Percentiles rank a stretch among this genome's conserved stretches.
Evolutionary conservation across 345 rosid species (phyloP).

Genomic region (Acer negundo): DNA sequence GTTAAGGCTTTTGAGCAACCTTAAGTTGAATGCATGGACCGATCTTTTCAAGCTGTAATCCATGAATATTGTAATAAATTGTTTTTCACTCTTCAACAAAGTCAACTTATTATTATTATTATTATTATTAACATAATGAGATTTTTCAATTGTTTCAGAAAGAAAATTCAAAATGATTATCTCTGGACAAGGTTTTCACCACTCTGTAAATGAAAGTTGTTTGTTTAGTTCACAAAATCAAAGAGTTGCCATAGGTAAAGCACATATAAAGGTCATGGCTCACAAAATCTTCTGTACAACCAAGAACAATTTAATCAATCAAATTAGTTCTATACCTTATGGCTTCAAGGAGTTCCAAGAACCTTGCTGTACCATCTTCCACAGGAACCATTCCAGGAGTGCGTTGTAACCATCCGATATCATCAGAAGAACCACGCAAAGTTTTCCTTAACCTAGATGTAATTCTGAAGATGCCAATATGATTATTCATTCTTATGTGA

Average conservation of each 20-base stretch:
- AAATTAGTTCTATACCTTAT: slow-evolving; percentile 38
- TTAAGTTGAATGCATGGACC: background rate
- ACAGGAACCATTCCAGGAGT: slow-evolving; percentile 64
- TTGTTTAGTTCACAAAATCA: background rate
- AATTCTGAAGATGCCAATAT: slow-evolving; percentile 41
- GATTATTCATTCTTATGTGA: background rate
- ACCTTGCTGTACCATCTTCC: slow-evolving; percentile 58
- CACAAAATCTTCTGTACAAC: background rate
- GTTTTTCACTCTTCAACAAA: background rate
- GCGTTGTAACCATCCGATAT: slow-evolving; percentile 71
- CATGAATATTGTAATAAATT: background rate
- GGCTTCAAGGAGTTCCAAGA: slow-evolving; percentile 55
- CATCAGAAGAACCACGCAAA: slow-evolving; percentile 62
- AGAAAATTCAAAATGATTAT: too few species aligned
- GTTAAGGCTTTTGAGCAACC: background rate
- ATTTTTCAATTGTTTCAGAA: too few species aligned
- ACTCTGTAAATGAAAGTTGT: background rate
- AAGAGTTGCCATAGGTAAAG: background rate
- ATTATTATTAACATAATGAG: too few species aligned
- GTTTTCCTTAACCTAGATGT: slow-evolving; percentile 53
- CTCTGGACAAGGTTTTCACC: background rate
- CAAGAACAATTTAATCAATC: background rate
- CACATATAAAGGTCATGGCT: background rate
- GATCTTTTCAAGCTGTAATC: background rate
- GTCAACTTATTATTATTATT: too few species aligned